A percentile compares a stretch with the other conserved stretches of the same genome.
Conservation (phyloP, 495 filamentous ascomycete species). For the Penicillium coprophilum region DNA sequence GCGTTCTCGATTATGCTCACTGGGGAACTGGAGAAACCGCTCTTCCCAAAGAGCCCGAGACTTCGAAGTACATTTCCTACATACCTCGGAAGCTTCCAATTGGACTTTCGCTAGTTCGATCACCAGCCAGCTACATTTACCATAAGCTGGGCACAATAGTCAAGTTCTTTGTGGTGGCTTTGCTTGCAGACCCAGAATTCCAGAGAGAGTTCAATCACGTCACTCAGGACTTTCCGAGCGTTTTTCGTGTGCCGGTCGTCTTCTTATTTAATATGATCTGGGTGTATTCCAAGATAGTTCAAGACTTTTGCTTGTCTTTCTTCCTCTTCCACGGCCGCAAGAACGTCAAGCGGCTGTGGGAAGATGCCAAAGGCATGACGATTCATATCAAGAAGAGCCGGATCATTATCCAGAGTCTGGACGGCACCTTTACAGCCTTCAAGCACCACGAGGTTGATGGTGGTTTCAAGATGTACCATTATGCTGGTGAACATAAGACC, state of each 20-base stretch:
- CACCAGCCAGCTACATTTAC: conserved; percentile 35
- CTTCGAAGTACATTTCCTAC: conserved; percentile 34
- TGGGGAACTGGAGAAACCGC: conserved; percentile 36
- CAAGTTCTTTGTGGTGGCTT: conserved; percentile 56
- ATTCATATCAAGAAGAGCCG: conserved; percentile 47
- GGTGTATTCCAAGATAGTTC: conserved; percentile 45
- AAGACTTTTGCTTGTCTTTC: conserved; percentile 44
- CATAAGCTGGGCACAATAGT: conserved; percentile 41
- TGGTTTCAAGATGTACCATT: conserved; percentile 48
- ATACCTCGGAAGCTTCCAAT: conserved; percentile 29
- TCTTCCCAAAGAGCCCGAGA: conserved; percentile 31
- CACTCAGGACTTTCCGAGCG: conserved; percentile 29
- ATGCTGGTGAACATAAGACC: conserved; percentile 43
- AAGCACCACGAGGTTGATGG: conserved; percentile 40
- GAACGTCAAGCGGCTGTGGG: conserved; percentile 46
- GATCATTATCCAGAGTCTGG: conserved; percentile 44
- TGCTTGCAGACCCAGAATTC: conserved; percentile 58
- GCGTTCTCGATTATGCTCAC: conserved; percentile 41
- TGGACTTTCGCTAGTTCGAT: conserved; percentile 28
- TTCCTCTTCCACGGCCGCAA: conserved; percentile 50
- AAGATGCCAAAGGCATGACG: conserved; percentile 49
- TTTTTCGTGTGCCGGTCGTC: conserved; percentile 41
- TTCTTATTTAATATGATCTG: conserved; percentile 49
- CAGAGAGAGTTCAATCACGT: conserved; percentile 57
- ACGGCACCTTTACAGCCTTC: conserved; percentile 51